A percentile compares a stretch with the other conserved stretches of the same genome.
Conservation (phyloP, 495 filamentous ascomycete species). For the Echria macrotheca region DNA sequence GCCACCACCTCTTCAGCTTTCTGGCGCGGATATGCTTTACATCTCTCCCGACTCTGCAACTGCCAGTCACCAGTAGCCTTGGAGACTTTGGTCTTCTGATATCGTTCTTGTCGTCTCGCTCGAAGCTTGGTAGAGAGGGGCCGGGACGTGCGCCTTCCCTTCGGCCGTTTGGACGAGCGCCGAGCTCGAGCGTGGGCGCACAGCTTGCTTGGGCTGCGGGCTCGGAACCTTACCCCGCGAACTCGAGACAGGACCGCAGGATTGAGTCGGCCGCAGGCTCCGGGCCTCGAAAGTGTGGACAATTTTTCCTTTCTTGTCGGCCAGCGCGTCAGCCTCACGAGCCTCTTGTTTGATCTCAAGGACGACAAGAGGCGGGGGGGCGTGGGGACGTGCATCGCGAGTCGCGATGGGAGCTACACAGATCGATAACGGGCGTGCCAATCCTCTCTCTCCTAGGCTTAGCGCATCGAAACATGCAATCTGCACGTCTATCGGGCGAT, state of each 20-base stretch:
- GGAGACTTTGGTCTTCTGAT: slow-evolving; percentile 7
- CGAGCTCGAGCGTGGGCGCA: slow-evolving; percentile 5
- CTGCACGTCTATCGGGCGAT: slow-evolving; percentile 7
- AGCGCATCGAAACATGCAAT: slow-evolving; percentile 13
- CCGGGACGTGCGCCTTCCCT: background rate
- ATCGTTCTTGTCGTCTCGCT: background rate
- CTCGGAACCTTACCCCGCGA: slow-evolving; percentile 8
- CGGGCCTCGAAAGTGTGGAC: background rate
- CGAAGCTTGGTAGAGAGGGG: background rate
- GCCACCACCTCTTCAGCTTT: slow-evolving; percentile 10
- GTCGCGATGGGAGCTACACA: slow-evolving; percentile 2
- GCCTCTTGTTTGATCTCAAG: too few species aligned
- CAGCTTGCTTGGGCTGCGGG: slow-evolving; percentile 9
- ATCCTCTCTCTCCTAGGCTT: too few species aligned
- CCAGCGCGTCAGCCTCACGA: too few species aligned
- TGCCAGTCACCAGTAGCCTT: slow-evolving; percentile 6
- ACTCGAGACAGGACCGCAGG: slow-evolving; percentile 6
- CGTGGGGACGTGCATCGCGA: slow-evolving; percentile 6
- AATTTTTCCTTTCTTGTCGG: background rate
- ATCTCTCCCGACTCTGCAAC: slow-evolving; percentile 12
- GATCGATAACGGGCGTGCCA: background rate
- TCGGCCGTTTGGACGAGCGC: slow-evolving; percentile 7
- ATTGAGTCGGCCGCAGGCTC: background rate
- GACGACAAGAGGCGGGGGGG: too few species aligned
- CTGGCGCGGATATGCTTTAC: slow-evolving; percentile 20